A percentile compares a stretch with the other conserved stretches of the same genome.
These are phyloP conservation scores for Gossypium davidsonii DNA, from an alignment of 441 rosid species.

Conservation along the genomic window DNA sequence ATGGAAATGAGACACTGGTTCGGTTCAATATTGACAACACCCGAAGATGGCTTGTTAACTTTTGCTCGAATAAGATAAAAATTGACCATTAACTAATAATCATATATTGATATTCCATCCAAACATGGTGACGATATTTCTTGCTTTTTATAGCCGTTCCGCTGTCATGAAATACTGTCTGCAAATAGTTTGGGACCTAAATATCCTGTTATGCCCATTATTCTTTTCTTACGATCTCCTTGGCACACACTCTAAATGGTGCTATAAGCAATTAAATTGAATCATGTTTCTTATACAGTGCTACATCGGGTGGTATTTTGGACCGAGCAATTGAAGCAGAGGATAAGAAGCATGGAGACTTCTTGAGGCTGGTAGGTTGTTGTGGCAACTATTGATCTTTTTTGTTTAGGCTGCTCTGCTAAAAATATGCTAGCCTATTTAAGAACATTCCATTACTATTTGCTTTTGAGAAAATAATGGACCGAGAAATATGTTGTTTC, in stretches of 20 bases:
- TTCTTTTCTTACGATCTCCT: neutral
- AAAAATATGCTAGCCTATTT: neutral
- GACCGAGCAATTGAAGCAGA: constrained; percentile 93
- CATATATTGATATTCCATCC: neutral
- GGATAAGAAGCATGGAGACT: constrained; percentile 82
- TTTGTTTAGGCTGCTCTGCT: neutral
- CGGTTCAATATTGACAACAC: neutral
- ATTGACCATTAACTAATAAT: neutral
- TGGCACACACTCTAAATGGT: neutral
- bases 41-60: neutral
- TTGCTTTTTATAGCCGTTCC: neutral
- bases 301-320: constrained; percentile 82
- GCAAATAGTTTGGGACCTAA: neutral
- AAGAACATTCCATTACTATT: neutral
- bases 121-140: neutral
- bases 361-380: constrained; percentile 65
- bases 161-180: neutral
- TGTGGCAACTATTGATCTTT: constrained; percentile 1
- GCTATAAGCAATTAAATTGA: neutral
- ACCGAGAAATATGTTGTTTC: constrained; percentile 11
- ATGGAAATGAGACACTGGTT: neutral
- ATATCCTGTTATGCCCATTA: neutral
- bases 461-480: neutral
- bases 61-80: neutral
- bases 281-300: constrained; percentile 32